These are phyloP conservation scores for Elsinoe arachidis DNA, from an alignment of 2,329 filamentous ascomycete genomes.

Conservation along the genomic window DNA sequence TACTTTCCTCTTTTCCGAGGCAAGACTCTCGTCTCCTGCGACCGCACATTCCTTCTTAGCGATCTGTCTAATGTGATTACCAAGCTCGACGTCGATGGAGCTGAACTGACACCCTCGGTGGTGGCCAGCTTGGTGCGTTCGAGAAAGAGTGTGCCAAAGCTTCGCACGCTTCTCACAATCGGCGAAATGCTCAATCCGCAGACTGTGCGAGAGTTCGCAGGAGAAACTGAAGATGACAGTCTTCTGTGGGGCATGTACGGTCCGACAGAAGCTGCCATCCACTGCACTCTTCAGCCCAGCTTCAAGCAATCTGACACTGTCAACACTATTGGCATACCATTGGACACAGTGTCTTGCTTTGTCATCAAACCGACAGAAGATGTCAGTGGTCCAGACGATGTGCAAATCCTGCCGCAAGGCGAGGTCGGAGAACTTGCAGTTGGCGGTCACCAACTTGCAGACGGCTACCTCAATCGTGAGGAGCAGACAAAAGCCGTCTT, in stretches of 20 bases:
- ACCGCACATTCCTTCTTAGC: constrained; percentile 61
- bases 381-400: constrained; percentile 20
- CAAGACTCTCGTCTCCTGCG: constrained; percentile 62
- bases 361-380: constrained; percentile 46
- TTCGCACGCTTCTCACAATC: constrained; percentile 72
- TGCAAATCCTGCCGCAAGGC: constrained; percentile 54
- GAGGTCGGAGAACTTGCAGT: constrained; percentile 72
- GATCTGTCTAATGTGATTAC: constrained; percentile 63
- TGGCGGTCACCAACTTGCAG: constrained; percentile 70
- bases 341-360: constrained; percentile 74
- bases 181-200: constrained; percentile 81
- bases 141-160: constrained; percentile 56
- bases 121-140: constrained; percentile 64
- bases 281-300: constrained; percentile 67
- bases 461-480: constrained; percentile 71
- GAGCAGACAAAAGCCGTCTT: constrained; percentile 68
- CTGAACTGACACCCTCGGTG: constrained; percentile 83
- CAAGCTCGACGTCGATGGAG: constrained; percentile 64
- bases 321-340: constrained; percentile 65
- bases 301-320: constrained; percentile 51
- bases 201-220: constrained; percentile 73
- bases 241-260: constrained; percentile 92
- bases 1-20: constrained; percentile 78
- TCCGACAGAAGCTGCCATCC: constrained; percentile 84
- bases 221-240: constrained; percentile 42